Conservation (phyloP, 2,329 filamentous ascomycete species). For the Xylaria sp. region DNA sequence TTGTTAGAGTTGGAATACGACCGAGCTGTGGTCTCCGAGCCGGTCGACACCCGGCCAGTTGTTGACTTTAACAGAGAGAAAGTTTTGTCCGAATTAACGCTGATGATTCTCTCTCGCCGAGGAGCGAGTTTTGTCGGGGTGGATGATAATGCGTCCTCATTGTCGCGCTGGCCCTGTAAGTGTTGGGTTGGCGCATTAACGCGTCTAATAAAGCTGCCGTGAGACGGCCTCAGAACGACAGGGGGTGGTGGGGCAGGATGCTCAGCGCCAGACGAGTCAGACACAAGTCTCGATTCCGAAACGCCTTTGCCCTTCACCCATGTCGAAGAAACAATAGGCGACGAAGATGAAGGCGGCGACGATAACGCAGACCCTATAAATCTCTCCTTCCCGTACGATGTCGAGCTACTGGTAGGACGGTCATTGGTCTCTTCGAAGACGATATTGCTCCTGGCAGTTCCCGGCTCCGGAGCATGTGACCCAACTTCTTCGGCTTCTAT, state of each 20-base stretch:
- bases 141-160: slow-evolving; percentile 41
- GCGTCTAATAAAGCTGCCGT: slow-evolving; percentile 54
- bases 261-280: slow-evolving; percentile 49
- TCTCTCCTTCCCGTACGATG: slow-evolving; percentile 44
- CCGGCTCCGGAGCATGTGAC: slow-evolving; percentile 40
- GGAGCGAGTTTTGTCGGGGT: slow-evolving; percentile 50
- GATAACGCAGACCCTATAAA: slow-evolving; percentile 52
- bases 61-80: slow-evolving; percentile 59
- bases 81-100: slow-evolving; percentile 67
- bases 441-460: slow-evolving; percentile 37
- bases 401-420: slow-evolving; percentile 39
- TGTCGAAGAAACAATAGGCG: slow-evolving; percentile 53
- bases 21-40: slow-evolving; percentile 52
- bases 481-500: slow-evolving; percentile 45
- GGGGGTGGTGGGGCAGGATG: slow-evolving; percentile 52
- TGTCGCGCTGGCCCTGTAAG: slow-evolving; percentile 41
- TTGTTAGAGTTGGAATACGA: slow-evolving; percentile 57
- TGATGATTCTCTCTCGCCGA: slow-evolving; percentile 59
- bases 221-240: slow-evolving; percentile 53
- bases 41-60: slow-evolving; percentile 43
- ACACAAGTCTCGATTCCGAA: slow-evolving; percentile 59
- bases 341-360: slow-evolving; percentile 49
- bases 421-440: slow-evolving; percentile 36
- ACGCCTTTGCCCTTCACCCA: slow-evolving; percentile 53
- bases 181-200: slow-evolving; percentile 52